Base-by-base conservation (phyloP, 148 eudicot species). In the Dianthus caryophyllus region DNA sequence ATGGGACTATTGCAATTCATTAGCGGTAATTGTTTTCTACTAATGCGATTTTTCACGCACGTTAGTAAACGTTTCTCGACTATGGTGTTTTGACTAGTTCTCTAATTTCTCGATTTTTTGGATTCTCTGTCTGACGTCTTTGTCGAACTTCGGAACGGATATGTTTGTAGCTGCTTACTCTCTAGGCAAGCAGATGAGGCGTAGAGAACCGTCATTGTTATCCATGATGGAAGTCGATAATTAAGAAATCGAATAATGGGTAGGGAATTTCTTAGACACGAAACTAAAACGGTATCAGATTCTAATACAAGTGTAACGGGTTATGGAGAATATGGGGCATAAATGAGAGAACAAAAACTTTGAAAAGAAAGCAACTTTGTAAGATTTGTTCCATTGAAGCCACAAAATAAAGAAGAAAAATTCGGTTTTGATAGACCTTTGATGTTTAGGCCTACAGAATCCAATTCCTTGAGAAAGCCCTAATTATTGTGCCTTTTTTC, bases 361-460 rank as follows among this genome's bases (percentile, higher is more conserved):
- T 63, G 68, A 18, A 48, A 54, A 31, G 56, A 76, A 76, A 76
- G 79, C 64, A 31, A 30, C 79, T 76, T 76, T 68, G 7, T 33
- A 33, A 33, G 7, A 33, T 57, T 60, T 72, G 31, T 75, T 75
- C 75, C 56, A 54, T 71, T 11, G 14, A 26, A 27, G 43, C 33
- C 55, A 67, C 39, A 62, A 38, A 17, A 67, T 26, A 62, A 38
- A 17, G 67, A 61, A 22, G 24, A 24, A 52, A 53, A 43, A 52
- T 55, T 52, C 38, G 47, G 18, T 27, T 50, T 31, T 61, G 33
- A 4, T 52, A 33, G 12, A 49, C 55, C 18, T 61, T 33, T 52
- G 48, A 26, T 38, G 5, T 16, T 64, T 25, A 64, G 53, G 56
- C 69, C 69, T 13, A 44, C 18, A 55, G 70, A 38, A 72, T 72